phyloP scores from a whole-genome alignment of 2,329 filamentous ascomycete species.

The Verticillium tricorpus region DNA sequence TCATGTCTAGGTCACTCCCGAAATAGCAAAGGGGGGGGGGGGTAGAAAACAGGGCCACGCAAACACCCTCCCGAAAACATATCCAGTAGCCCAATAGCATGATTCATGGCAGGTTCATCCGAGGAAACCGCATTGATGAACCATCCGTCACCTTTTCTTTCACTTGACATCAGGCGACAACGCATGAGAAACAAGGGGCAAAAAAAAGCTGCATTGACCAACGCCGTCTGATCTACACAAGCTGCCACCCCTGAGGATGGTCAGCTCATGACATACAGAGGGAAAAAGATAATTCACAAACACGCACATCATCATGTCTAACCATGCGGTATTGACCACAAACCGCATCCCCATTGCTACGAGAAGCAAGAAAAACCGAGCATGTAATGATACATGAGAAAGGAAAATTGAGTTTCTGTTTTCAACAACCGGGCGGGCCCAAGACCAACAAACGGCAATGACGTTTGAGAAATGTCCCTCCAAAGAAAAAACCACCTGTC shows the following conservation, averaged over 20 bases:
- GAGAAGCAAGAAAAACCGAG: slow-evolving; percentile 1
- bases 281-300: neutral
- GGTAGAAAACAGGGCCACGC: neutral
- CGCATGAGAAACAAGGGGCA: neutral
- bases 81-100: neutral
- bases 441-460: neutral
- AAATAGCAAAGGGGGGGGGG: no score
- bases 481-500: neutral
- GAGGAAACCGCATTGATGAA: neutral
- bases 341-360: slow-evolving; percentile 12
- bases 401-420: neutral
- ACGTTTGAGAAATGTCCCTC: neutral
- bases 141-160: neutral
- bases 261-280: neutral
- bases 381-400: slow-evolving; percentile 7
- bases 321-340: slow-evolving; percentile 4
- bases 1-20: neutral
- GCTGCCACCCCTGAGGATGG: neutral
- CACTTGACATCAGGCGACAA: neutral
- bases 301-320: neutral
- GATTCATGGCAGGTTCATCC: neutral
- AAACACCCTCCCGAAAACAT: neutral
- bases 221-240: neutral
- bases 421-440: neutral
- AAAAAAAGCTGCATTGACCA: neutral